A percentile compares a stretch with the other conserved stretches of the same genome.
Conservation (phyloP, 2,329 filamentous ascomycete genomes). For the Pseudogymnoascus sp. region DNA sequence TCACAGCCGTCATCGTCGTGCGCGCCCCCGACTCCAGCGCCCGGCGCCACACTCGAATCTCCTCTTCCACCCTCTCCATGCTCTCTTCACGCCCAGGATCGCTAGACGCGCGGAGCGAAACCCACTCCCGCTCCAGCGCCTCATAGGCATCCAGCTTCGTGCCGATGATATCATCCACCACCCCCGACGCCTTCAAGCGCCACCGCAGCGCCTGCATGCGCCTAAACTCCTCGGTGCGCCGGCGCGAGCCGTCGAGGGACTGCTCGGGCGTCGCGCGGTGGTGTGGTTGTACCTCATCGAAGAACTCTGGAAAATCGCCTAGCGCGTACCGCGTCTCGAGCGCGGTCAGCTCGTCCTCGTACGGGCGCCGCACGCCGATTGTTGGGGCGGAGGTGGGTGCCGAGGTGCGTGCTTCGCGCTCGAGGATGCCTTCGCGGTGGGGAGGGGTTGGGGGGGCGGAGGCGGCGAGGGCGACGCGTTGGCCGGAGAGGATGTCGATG, state of each 20-base stretch:
- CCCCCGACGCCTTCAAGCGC: not conserved
- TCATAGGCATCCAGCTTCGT: not conserved
- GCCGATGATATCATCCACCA: not conserved
- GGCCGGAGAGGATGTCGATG: conserved; percentile 42
- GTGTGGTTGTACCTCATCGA: not conserved
- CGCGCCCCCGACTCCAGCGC: conserved; percentile 6
- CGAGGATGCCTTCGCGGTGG: conserved; percentile 35
- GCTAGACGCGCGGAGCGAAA: not conserved
- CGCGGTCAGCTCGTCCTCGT: conserved; percentile 11
- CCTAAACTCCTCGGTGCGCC: not conserved
- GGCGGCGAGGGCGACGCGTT: conserved; percentile 39
- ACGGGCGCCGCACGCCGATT: not conserved
- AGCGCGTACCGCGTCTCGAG: conserved; percentile 11
- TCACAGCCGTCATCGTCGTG: not conserved
- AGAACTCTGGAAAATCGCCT: not conserved
- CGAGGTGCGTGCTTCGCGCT: conserved; percentile 21
- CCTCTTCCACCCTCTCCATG: conserved; percentile 20
- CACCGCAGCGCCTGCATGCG: not conserved
- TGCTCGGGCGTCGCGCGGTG: not conserved
- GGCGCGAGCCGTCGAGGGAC: not conserved
- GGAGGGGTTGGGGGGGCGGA: conserved; percentile 37
- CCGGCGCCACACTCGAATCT: conserved; percentile 19
- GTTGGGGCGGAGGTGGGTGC: not conserved
- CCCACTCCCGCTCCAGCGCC: not conserved
- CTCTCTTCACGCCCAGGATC: conserved; percentile 11